phyloP scores from a whole-genome alignment of 371 early-diverging fungal genomes.

The Mucor plumbeus region DNA sequence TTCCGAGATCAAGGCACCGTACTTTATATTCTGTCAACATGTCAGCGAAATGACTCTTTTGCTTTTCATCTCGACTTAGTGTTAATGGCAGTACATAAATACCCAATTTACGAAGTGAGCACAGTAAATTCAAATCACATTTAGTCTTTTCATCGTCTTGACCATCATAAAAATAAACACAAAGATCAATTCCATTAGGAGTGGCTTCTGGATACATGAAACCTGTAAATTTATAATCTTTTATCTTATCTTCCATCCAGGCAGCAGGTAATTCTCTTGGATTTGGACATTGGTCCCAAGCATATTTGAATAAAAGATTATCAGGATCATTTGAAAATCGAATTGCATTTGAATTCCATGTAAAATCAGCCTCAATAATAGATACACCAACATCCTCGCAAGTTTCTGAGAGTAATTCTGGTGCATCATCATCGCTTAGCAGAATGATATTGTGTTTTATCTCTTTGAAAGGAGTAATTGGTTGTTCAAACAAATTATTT shows the following conservation, averaged over 20 bases:
- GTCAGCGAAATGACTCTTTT: slow-evolving; percentile 23
- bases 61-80: slow-evolving; percentile 1
- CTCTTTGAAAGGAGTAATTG: slow-evolving; percentile 35
- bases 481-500: slow-evolving; percentile 6
- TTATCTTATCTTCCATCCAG: slow-evolving; percentile 9
- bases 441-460: slow-evolving; percentile 40
- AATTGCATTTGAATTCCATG: slow-evolving; percentile 34
- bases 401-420: slow-evolving; percentile 26
- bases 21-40: slow-evolving; percentile 23
- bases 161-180: slow-evolving; percentile 50
- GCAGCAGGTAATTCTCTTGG: slow-evolving; percentile 23
- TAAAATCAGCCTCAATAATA: slow-evolving; percentile 56
- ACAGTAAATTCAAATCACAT: slow-evolving; percentile 36
- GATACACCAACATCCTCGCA: slow-evolving; percentile 53
- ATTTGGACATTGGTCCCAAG: slow-evolving; percentile 37
- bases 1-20: slow-evolving; percentile 28
- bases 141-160: slow-evolving; percentile 21
- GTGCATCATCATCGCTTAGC: slow-evolving; percentile 24
- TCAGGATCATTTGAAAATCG: slow-evolving; percentile 20
- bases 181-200: slow-evolving; percentile 51
- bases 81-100: slow-evolving; percentile 42
- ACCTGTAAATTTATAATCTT: slow-evolving; percentile 17
- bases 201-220: slow-evolving; percentile 45
- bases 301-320: slow-evolving; percentile 31
- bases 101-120: slow-evolving; percentile 34